Evolutionary conservation across 208 protist species (phyloP).

Genomic region (Trichomonas vaginalis): DNA sequence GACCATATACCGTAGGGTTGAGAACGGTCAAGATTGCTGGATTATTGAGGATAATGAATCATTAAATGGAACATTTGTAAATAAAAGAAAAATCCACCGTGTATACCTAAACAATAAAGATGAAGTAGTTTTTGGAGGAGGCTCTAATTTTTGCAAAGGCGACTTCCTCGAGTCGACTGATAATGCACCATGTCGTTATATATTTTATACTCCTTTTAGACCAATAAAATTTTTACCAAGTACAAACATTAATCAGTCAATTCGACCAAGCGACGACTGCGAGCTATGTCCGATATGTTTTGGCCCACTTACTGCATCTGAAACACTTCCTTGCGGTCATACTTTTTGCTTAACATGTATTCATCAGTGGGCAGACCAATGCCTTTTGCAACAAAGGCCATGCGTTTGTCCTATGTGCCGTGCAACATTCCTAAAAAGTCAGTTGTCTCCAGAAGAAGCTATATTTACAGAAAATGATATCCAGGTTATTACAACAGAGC

Average conservation of each 20-base stretch:
- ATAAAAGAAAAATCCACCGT: not conserved
- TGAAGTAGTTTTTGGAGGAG: conserved; percentile 5
- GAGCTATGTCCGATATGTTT: not conserved
- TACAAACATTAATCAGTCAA: not conserved
- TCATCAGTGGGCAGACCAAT: not conserved
- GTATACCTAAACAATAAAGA: not conserved
- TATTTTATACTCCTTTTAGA: not conserved
- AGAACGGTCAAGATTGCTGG: not conserved
- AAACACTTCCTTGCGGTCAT: not conserved
- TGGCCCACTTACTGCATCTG: not conserved
- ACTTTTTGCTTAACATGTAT: not conserved
- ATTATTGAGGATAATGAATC: not conserved
- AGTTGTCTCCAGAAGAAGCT: not conserved
- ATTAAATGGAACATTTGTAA: not conserved
- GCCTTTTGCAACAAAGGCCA: not conserved
- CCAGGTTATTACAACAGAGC: not conserved
- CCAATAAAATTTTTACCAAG: not conserved
- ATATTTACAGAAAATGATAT: not conserved
- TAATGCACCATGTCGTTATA: not conserved
- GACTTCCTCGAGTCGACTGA: not conserved
- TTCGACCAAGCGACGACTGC: too few species aligned
- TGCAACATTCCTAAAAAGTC: not conserved
- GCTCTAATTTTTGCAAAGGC: not conserved
- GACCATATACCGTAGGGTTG: not conserved
- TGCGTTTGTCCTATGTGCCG: not conserved